These are phyloP conservation scores for Prunus persica DNA, from an alignment of 306 rosid species.

Conservation along the genomic window Prunus_persica_NCBIv2 NC_034009.1:34232001-34232500, in stretches of 20 bases:
- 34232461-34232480: constrained; percentile 38
- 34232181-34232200: constrained; percentile 67
- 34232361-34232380: constrained; percentile 33
- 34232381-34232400: constrained; percentile 64
- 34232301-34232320: constrained; percentile 28
- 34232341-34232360: constrained; percentile 48
- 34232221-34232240: constrained; percentile 24
- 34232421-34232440: constrained; percentile 40
- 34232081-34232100: constrained; percentile 32
- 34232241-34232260: constrained; percentile 38
- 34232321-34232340: constrained; percentile 76
- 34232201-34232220: constrained; percentile 54
- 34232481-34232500: constrained; percentile 11
- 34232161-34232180: constrained; percentile 41
- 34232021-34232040: constrained; percentile 33
- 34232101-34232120: constrained; percentile 42
- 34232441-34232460: constrained; percentile 47
- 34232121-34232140: constrained; percentile 48
- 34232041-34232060: constrained; percentile 34
- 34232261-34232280: constrained; percentile 68
- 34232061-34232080: constrained; percentile 46
- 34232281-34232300: constrained; percentile 49
- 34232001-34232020: constrained; percentile 29
- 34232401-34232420: constrained; percentile 49
- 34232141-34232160: constrained; percentile 47